Percentiles rank a stretch among this genome's conserved stretches.
phyloP scores from a whole-genome alignment of 2,329 filamentous ascomycete species.

The Gremmenia infestans region DNA sequence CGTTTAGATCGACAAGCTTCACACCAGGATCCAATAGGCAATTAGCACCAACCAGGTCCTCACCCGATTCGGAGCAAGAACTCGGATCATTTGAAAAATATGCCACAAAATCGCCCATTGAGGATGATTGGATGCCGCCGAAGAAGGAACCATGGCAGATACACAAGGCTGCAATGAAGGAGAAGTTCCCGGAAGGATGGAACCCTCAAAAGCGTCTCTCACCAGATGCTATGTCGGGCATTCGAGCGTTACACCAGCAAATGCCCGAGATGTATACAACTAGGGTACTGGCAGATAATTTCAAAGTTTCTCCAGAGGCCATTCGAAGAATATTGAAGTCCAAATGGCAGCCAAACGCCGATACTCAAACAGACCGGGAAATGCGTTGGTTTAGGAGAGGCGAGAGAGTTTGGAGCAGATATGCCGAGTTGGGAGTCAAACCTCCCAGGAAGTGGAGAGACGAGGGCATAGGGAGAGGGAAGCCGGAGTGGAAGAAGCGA shows the following conservation, averaged over 20 bases:
- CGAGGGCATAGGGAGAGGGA: slow-evolving; percentile 29
- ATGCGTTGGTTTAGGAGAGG: slow-evolving; percentile 58
- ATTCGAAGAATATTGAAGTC: slow-evolving; percentile 80
- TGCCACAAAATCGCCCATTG: background rate
- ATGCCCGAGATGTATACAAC: slow-evolving; percentile 76
- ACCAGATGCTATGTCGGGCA: slow-evolving; percentile 86
- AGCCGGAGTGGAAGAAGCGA: slow-evolving; percentile 20
- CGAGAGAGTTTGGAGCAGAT: slow-evolving; percentile 52
- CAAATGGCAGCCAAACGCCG: slow-evolving; percentile 62
- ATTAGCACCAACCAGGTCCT: background rate
- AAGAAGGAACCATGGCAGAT: slow-evolving; percentile 59
- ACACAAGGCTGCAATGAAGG: slow-evolving; percentile 68
- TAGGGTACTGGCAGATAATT: slow-evolving; percentile 65
- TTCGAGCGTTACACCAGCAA: slow-evolving; percentile 73
- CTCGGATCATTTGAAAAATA: background rate
- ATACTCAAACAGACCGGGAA: slow-evolving; percentile 53
- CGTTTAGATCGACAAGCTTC: background rate
- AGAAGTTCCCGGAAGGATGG: slow-evolving; percentile 82
- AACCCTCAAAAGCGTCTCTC: slow-evolving; percentile 80
- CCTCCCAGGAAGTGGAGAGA: slow-evolving; percentile 56
- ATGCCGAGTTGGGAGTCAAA: slow-evolving; percentile 56
- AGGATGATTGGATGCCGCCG: slow-evolving; percentile 15
- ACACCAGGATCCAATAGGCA: slow-evolving; percentile 10
- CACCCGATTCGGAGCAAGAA: background rate
- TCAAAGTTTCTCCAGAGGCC: slow-evolving; percentile 81